Base-by-base conservation (phyloP, 352 stramenopile genomes). In the Vaucheria bursata region DNA sequence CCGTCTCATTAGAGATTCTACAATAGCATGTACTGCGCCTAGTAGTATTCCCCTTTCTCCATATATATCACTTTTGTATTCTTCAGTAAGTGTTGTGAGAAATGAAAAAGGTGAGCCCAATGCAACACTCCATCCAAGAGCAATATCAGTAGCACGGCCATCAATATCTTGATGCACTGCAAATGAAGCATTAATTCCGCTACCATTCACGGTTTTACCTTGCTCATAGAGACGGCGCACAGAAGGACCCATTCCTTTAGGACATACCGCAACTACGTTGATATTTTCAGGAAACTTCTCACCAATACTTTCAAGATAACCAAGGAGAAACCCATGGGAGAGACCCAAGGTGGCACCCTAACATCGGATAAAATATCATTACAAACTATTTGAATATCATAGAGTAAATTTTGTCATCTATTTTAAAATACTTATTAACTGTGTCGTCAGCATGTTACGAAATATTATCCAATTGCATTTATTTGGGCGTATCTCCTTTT, bases 21-120 rank as follows among this genome's bases (percentile, higher is more conserved):
- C 93, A 77, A 98, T 95, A 77, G 92, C 94, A 87, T 98, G 94
- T 35, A 98, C 93, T 69, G 93, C 94, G 78, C 94, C 94, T 4
- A 98, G 88, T 34, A 98, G 88, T 81, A 98, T 97, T 75, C 94
- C 94, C 80, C 94, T 92, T 83, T 98, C 94, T 75, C 94, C 94
- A 74, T 97, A 98, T 85, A 98, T 98, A 89, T 98, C 94, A 79
- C 91, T 97, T 85, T 95, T 95, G 88, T 98, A 98, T 88, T 98
- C 94, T 74, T 94, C 92, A 65, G 89, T 89, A 74, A 98, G 87
- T 40, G 92, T 96, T 59, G 94, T 98, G 87, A 97, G 90, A 88
- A 98, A 98, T 82, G 95, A 96, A 88, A 98, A 98, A 7, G 94
- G 94, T 77, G 93, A 97, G 79, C 94, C 94, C 53, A 98, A 88